Evolutionary conservation across 2,329 filamentous ascomycete genomes (phyloP).

Genomic region (Pseudofabraea citricarpa): DNA sequence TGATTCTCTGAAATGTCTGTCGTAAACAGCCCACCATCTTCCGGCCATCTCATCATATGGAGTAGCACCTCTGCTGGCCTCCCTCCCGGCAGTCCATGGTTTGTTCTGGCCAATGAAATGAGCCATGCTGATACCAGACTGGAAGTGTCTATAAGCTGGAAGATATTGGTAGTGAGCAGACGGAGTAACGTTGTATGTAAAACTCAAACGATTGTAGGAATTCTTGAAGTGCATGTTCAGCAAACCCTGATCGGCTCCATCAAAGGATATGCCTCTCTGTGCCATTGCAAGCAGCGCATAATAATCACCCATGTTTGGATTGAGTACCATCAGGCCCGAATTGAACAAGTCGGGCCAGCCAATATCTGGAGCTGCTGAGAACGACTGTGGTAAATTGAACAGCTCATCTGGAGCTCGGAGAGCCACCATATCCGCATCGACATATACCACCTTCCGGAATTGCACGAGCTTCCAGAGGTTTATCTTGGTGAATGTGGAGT

Average conservation of each 20-base stretch:
- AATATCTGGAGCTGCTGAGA: slow-evolving; percentile 81
- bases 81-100: slow-evolving; percentile 71
- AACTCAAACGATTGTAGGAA: slow-evolving; percentile 82
- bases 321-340: slow-evolving; percentile 91
- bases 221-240: slow-evolving; percentile 90
- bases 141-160: slow-evolving; percentile 89
- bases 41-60: slow-evolving; percentile 80
- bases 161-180: slow-evolving; percentile 97
- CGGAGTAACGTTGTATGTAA: slow-evolving; percentile 95
- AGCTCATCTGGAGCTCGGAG: slow-evolving; percentile 90
- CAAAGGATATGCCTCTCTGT: slow-evolving; percentile 84
- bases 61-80: slow-evolving; percentile 46
- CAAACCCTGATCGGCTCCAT: slow-evolving; percentile 93
- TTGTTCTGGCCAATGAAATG: slow-evolving; percentile 94
- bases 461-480: slow-evolving; percentile 87
- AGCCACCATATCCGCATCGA: slow-evolving; percentile 92
- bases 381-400: slow-evolving; percentile 59
- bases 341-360: slow-evolving; percentile 99
- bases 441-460: slow-evolving; percentile 88
- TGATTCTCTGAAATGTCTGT: slow-evolving; percentile 67
- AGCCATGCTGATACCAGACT: slow-evolving; percentile 81
- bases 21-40: slow-evolving; percentile 93
- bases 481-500: slow-evolving; percentile 95
- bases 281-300: slow-evolving; percentile 81
- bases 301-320: slow-evolving; percentile 82